These are phyloP conservation scores for Eremomyces bilateralis DNA, from an alignment of 495 filamentous ascomycete species.

Conservation along the genomic window DNA sequence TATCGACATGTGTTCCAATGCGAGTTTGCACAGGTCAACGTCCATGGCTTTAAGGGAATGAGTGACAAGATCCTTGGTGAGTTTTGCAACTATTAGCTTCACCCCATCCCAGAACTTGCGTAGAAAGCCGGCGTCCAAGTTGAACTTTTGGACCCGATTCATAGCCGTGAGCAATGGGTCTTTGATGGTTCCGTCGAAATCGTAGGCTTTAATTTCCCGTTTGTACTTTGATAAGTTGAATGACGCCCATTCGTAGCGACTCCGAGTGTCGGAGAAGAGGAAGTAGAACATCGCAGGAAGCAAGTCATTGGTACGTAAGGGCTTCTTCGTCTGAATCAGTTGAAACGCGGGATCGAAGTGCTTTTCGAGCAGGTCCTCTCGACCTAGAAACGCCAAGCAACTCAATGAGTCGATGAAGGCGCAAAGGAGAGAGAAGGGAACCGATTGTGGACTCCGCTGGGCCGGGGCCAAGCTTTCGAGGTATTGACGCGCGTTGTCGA, in stretches of 20 bases:
- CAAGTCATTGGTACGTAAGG: slow-evolving; percentile 44
- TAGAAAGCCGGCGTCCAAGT: slow-evolving; percentile 27
- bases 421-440: slow-evolving; percentile 29
- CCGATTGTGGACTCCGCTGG: slow-evolving; percentile 24
- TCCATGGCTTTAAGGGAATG: slow-evolving; percentile 61
- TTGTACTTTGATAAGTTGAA: slow-evolving; percentile 39
- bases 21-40: slow-evolving; percentile 51
- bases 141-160: slow-evolving; percentile 18
- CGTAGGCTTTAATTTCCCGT: slow-evolving; percentile 32
- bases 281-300: slow-evolving; percentile 63
- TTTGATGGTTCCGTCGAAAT: slow-evolving; percentile 69
- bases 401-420: slow-evolving; percentile 43
- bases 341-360: slow-evolving; percentile 61
- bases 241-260: slow-evolving; percentile 43
- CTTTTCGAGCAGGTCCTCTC: slow-evolving; percentile 27
- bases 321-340: slow-evolving; percentile 48
- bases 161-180: slow-evolving; percentile 32
- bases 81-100: slow-evolving; percentile 39
- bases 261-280: slow-evolving; percentile 43
- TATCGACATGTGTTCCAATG: slow-evolving; percentile 49
- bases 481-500: slow-evolving; percentile 26
- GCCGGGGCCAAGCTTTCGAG: slow-evolving; percentile 26
- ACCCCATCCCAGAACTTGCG: slow-evolving; percentile 56
- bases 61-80: slow-evolving; percentile 55
- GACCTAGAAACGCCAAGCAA: slow-evolving; percentile 34